phyloP scores from a whole-genome alignment of 164 flowering plant genomes.

The Magnolia officinalis region DNA sequence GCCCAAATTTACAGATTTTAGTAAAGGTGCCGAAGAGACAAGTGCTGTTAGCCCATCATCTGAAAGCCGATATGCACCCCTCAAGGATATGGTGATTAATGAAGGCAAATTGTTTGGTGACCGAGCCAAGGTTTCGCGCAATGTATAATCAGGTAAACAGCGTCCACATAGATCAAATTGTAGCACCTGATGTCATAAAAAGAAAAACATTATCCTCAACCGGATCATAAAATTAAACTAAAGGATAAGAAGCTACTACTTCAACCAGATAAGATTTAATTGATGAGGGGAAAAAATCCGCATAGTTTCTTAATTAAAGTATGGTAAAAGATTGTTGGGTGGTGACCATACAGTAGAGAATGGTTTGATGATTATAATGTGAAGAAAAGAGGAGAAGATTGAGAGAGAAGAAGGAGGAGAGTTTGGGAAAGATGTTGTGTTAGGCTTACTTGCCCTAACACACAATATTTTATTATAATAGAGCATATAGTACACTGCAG shows the following conservation, averaged over 20 bases:
- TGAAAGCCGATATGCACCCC: constrained; percentile 78
- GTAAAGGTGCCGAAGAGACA: constrained; percentile 57
- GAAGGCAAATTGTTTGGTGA: constrained; percentile 46
- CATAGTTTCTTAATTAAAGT: neutral
- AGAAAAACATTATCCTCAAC: neutral
- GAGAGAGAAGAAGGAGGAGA: neutral
- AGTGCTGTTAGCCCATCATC: constrained; percentile 66
- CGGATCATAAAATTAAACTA: neutral
- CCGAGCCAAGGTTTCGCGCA: constrained; percentile 44
- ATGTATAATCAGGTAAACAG: constrained; percentile 62
- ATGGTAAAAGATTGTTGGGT: neutral
- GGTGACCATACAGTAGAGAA: neutral
- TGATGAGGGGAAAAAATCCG: neutral
- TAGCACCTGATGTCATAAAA: constrained; percentile 49
- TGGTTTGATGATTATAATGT: neutral
- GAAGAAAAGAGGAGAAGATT: neutral
- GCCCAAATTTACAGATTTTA: constrained; percentile 69
- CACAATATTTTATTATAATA: too few relatives aligned
- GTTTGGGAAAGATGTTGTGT: too few relatives aligned
- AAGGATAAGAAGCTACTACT: neutral
- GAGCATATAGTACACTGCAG: too few relatives aligned
- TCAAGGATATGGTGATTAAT: constrained; percentile 57
- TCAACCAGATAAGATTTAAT: neutral
- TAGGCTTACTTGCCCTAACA: too few relatives aligned
- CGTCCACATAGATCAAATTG: constrained; percentile 88